Base-by-base conservation (phyloP, 2,329 filamentous ascomycete genomes). In the Diaporthe vexans region DNA sequence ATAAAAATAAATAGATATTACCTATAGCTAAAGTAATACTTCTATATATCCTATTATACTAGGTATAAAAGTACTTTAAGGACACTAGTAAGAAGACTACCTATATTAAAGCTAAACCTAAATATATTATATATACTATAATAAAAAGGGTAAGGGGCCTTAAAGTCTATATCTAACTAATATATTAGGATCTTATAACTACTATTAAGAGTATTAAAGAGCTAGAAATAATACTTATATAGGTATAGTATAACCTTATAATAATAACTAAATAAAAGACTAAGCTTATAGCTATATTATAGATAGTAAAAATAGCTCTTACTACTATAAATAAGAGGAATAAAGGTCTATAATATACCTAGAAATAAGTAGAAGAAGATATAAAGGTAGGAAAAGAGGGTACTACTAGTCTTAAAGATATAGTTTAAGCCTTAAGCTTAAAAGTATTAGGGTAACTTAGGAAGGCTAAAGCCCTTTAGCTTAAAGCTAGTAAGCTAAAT, bases 21-120 rank as follows among this genome's bases (percentile, higher is more conserved):
- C 0, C 33, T 29, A 29, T 1, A 3, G 4, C 26, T 15, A 0
- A 2, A 0, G 7, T 0, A 29, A 29, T 56, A 19, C 29, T 0
- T 29, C 19, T 29, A 56, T 19, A 17, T 29, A 56, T 15, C 26
- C 7, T 33, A 17, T 56, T 56, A 33, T n/a, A n/a, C n/a, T 15
- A 26, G 26, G n/a, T 52, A 52, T 52, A 52, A 52, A 1, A 13
- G 13, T 24, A 52, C 3, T 11, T 56, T 56, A 56, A 56, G 2
- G 19, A 29, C 33, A 29, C 19, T 19, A 19, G 19, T 56, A 56
- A 52, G 3, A 24, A 26, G 11, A 26, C 3, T 52, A 26, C 11
- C 11, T 7, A 37, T 37, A 37, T 56, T 56, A 29, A 52, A 37
- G 37, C 37, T 37, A 37, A 37, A 37, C 6, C 11, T 7, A 37